Evolutionary conservation across 805 yeast species (phyloP).

Genomic region (Metschnikowia proteae): DNA sequence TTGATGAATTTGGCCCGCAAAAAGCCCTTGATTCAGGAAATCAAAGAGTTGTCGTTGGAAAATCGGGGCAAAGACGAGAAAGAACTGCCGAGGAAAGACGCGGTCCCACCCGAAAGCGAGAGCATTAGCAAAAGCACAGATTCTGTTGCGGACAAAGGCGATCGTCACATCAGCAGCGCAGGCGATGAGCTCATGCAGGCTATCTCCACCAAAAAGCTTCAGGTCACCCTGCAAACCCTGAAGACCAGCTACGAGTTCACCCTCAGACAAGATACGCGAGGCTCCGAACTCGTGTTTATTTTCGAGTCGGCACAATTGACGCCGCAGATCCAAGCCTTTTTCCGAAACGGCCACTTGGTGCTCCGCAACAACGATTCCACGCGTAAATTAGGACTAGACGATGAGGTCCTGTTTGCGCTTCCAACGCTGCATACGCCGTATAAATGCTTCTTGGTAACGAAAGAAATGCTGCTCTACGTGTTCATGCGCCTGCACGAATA

Average conservation of each 20-base stretch:
- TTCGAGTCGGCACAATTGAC: constrained; percentile 19
- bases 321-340: constrained; percentile 10
- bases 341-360: constrained; percentile 6
- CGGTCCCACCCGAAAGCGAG: not conserved
- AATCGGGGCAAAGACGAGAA: not conserved
- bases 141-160: not conserved
- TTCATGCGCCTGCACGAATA: constrained; percentile 6
- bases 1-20: constrained; percentile 26
- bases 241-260: constrained; percentile 8
- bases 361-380: constrained; percentile 14
- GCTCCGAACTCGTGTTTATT: constrained; percentile 11
- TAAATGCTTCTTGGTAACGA: constrained; percentile 10
- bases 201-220: not conserved
- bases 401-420: constrained; percentile 9
- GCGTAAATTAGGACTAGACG: constrained; percentile 7
- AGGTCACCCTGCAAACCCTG: not conserved
- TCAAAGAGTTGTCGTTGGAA: constrained; percentile 29
- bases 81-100: not conserved
- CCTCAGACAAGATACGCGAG: constrained; percentile 5
- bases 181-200: not conserved
- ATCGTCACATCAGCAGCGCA: not conserved
- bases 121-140: not conserved
- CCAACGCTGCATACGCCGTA: constrained; percentile 9
- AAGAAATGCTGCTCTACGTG: constrained; percentile 11
- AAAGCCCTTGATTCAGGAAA: constrained; percentile 53